These are phyloP conservation scores for Phytopythium helicoides DNA, from an alignment of 352 stramenopile genomes.

Conservation along the genomic window DNA sequence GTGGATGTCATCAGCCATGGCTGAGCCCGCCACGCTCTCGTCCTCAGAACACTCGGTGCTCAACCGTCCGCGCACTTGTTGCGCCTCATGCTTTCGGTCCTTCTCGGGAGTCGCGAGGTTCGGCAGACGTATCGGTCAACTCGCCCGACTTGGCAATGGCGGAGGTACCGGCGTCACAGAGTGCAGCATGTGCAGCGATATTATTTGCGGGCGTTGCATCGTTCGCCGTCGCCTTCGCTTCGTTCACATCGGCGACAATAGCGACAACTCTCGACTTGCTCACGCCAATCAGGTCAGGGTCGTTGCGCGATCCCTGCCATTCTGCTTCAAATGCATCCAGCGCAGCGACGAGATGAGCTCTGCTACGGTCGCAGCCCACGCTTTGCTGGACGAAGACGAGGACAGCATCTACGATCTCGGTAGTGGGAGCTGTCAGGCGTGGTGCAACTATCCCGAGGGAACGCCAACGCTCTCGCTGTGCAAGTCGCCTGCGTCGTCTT, in stretches of 20 bases:
- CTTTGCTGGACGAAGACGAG: slow-evolving; percentile 22
- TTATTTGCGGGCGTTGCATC: neutral
- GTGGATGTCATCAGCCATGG: slow-evolving; percentile 26
- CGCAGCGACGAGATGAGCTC: slow-evolving; percentile 26
- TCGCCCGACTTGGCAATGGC: slow-evolving; percentile 14
- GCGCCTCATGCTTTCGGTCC: neutral
- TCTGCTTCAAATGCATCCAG: slow-evolving; percentile 29
- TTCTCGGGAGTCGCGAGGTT: neutral
- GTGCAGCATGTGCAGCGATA: neutral
- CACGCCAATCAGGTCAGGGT: too few species aligned
- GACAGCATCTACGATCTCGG: neutral
- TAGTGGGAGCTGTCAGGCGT: neutral
- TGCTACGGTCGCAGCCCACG: slow-evolving; percentile 18
- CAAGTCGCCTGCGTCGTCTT: neutral
- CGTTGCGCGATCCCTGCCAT: slow-evolving; percentile 13
- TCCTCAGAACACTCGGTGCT: slow-evolving; percentile 19
- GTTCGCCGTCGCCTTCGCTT: neutral
- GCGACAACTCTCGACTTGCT: neutral
- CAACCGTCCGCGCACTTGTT: slow-evolving; percentile 3
- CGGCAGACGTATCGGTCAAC: neutral
- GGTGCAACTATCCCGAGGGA: too few species aligned
- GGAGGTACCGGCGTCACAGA: neutral
- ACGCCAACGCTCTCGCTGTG: neutral
- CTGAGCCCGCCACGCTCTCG: slow-evolving; percentile 18
- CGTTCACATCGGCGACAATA: slow-evolving; percentile 11